Evolutionary conservation across 495 filamentous ascomycete genomes (phyloP).

Genomic region (Penicillium desertorum): DNA sequence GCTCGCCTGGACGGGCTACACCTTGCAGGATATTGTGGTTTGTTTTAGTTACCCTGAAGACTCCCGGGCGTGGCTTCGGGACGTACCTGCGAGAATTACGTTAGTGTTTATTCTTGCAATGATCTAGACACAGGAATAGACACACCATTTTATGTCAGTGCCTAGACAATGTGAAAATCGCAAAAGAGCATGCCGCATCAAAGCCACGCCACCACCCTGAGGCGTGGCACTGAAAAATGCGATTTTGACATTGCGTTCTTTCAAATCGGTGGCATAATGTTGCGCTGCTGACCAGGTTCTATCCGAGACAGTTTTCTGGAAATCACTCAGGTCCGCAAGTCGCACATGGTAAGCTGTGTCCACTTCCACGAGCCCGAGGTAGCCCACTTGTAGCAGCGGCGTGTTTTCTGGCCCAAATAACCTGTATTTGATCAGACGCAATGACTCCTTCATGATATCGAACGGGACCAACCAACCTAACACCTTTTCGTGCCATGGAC

Average conservation of each 20-base stretch:
- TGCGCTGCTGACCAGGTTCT: constrained; percentile 69
- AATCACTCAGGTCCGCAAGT: constrained; percentile 61
- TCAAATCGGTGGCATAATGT: constrained; percentile 66
- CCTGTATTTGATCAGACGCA: constrained; percentile 39
- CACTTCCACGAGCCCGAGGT: constrained; percentile 70
- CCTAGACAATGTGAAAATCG: constrained; percentile 68
- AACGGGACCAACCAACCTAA: constrained; percentile 51
- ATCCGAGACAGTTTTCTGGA: constrained; percentile 57
- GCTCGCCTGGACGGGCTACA: constrained; percentile 62
- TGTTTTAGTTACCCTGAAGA: constrained; percentile 86
- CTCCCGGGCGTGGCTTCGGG: constrained; percentile 78
- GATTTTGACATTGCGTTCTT: constrained; percentile 63
- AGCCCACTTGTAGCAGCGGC: constrained; percentile 74
- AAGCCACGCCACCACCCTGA: constrained; percentile 82
- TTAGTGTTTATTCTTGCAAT: neutral
- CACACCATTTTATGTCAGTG: constrained; percentile 75
- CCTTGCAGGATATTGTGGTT: constrained; percentile 94
- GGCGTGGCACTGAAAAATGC: constrained; percentile 87
- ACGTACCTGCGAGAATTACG: constrained; percentile 54
- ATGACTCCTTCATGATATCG: neutral
- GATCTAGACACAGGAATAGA: neutral
- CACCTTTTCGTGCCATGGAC: constrained; percentile 79
- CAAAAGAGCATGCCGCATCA: constrained; percentile 85
- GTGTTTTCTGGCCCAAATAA: constrained; percentile 73
- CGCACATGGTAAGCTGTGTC: constrained; percentile 64